A percentile compares a stretch with the other conserved stretches of the same genome.
Evolutionary conservation across 73 alveolate genomes (phyloP).

Genomic region (Halteria grandinella): DNA sequence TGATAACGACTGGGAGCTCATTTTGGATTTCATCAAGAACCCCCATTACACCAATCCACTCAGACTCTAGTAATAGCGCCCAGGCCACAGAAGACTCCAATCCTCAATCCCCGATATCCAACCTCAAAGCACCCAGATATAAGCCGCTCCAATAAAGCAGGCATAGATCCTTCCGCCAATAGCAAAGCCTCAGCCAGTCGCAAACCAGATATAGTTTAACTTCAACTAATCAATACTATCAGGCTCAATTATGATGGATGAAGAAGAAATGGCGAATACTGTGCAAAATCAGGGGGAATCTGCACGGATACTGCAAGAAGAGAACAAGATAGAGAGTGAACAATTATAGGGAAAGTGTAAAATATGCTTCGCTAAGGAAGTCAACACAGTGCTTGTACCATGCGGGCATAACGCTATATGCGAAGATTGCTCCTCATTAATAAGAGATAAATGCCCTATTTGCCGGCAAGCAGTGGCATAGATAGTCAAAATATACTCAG

Average conservation of each 20-base stretch:
- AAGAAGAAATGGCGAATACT: not conserved
- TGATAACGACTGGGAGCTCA: conserved; percentile 7
- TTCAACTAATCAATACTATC: not conserved
- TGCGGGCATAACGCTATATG: not conserved
- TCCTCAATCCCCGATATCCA: not conserved
- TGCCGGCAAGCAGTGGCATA: not conserved
- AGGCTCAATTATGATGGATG: not conserved
- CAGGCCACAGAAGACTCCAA: not conserved
- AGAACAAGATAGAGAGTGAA: too few species aligned
- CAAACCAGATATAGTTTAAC: not conserved
- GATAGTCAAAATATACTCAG: not conserved
- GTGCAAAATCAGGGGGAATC: not conserved
- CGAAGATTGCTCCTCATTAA: not conserved
- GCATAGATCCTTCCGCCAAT: not conserved
- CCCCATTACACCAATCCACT: not conserved
- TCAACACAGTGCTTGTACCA: not conserved
- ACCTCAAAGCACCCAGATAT: not conserved
- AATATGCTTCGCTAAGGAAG: not conserved
- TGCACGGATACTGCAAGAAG: not conserved
- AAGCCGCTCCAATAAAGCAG: not conserved
- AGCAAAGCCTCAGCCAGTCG: not conserved
- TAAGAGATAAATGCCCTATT: not conserved
- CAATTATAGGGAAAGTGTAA: too few species aligned
- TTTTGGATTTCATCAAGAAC: not conserved
- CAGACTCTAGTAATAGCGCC: not conserved